Evolutionary conservation across 306 rosid species (phyloP).

Genomic region (Glycine tomentella): DNA sequence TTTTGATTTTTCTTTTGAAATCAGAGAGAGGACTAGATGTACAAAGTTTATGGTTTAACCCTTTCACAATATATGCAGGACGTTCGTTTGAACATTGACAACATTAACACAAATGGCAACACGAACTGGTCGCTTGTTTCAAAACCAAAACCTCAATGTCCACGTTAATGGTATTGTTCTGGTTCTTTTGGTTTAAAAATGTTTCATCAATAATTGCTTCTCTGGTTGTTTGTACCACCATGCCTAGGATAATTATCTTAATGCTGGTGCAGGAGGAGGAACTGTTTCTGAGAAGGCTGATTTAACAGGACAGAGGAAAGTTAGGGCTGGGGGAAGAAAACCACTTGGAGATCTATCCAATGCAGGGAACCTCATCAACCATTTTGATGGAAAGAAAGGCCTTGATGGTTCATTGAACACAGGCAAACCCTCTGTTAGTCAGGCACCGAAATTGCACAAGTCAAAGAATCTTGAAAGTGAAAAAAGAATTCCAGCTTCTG

Average conservation of each 20-base stretch:
- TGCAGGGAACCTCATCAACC: conserved; percentile 49
- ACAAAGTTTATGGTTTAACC: not conserved
- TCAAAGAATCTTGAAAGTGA: conserved; percentile 9
- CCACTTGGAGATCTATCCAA: conserved; percentile 77
- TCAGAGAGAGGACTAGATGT: not conserved
- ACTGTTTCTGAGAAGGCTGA: conserved; percentile 55
- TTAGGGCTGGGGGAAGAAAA: conserved; percentile 64
- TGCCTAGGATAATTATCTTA: conserved; percentile 21
- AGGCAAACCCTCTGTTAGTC: conserved; percentile 45
- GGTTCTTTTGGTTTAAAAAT: conserved; percentile 13
- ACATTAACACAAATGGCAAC: conserved; percentile 57
- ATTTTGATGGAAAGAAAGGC: conserved; percentile 59
- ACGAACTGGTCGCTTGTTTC: conserved; percentile 50
- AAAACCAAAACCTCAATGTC: conserved; percentile 55
- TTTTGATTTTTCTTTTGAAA: not conserved
- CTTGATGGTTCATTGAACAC: conserved; percentile 52
- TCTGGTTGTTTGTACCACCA: conserved; percentile 17
- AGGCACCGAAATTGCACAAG: conserved; percentile 47
- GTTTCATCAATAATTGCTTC: not conserved
- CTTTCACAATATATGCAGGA: not conserved
- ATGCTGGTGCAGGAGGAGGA: conserved; percentile 51
- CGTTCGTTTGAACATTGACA: no score
- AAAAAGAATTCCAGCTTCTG: conserved; percentile 47
- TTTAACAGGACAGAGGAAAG: conserved; percentile 52
- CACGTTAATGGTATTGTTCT: conserved; percentile 55